Percentiles rank a stretch among this genome's conserved stretches.
These are phyloP conservation scores for Puccinia hordei DNA, from an alignment of 1,284 basidiomycete genomes.

Conservation along the genomic window DNA sequence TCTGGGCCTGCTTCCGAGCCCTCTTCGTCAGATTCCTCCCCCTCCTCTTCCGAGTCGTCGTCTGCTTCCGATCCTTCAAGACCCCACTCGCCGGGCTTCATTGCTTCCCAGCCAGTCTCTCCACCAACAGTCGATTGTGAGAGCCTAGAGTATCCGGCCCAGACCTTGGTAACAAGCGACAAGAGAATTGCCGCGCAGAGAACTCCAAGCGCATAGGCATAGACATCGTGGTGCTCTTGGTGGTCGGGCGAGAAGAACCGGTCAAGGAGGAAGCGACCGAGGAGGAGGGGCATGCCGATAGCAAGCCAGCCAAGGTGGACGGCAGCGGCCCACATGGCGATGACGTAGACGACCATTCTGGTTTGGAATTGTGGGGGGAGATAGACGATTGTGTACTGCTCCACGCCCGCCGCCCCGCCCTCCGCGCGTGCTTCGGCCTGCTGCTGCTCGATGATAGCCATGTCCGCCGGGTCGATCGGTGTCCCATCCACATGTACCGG, in stretches of 20 bases:
- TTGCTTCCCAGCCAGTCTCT: background rate
- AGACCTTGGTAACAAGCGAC: background rate
- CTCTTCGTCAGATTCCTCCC: background rate
- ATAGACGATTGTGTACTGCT: conserved; percentile 80
- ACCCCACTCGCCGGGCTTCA: background rate
- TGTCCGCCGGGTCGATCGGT: conserved; percentile 68
- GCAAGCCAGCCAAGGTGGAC: conserved; percentile 27
- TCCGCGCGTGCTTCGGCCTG: conserved; percentile 71
- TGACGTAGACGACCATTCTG: conserved; percentile 67
- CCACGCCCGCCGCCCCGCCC: conserved; percentile 65
- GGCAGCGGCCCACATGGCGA: conserved; percentile 36
- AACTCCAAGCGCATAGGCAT: conserved; percentile 42
- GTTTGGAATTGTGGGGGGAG: conserved; percentile 76
- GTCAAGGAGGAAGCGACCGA: conserved; percentile 44
- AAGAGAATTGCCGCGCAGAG: conserved; percentile 21
- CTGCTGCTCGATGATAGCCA: conserved; percentile 67
- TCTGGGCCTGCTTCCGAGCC: background rate
- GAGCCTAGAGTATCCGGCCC: background rate
- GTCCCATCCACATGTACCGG: conserved; percentile 68
- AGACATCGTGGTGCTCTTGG: conserved; percentile 45
- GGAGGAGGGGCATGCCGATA: conserved; percentile 41
- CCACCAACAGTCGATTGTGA: background rate
- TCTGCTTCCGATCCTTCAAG: background rate
- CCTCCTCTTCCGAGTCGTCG: conserved; percentile 8
- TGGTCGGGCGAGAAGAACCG: conserved; percentile 18